Evolutionary conservation across 208 protist species (phyloP).

Genomic region (Lotmaria passim): DNA sequence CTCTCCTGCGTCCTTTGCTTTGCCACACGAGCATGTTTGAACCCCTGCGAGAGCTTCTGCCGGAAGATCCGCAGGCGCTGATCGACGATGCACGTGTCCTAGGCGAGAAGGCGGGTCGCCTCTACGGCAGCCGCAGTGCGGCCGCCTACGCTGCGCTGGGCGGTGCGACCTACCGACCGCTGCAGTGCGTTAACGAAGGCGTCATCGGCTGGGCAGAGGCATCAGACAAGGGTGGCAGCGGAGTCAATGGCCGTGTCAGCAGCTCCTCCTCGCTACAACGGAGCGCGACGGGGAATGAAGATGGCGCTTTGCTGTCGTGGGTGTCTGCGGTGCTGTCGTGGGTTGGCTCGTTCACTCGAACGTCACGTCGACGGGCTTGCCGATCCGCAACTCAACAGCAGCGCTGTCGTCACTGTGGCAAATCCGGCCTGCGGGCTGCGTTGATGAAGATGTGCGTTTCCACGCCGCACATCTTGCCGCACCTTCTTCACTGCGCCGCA

Average conservation of each 20-base stretch:
- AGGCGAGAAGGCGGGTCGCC: slow-evolving; percentile 62
- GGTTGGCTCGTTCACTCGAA: neutral
- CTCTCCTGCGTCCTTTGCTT: slow-evolving; percentile 3
- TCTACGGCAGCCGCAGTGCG: slow-evolving; percentile 55
- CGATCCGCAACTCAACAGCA: neutral
- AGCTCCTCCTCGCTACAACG: neutral
- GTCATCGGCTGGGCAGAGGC: slow-evolving; percentile 35
- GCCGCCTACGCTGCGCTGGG: slow-evolving; percentile 52
- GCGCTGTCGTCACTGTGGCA: neutral
- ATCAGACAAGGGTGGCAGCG: too few relatives aligned
- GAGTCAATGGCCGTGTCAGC: too few relatives aligned
- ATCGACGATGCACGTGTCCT: slow-evolving; percentile 49
- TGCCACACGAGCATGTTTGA: slow-evolving; percentile 56
- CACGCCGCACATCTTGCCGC: slow-evolving; percentile 23
- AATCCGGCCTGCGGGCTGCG: neutral
- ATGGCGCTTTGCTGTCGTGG: neutral
- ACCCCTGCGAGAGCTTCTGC: slow-evolving; percentile 64
- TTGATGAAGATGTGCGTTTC: neutral
- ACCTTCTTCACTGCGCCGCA: slow-evolving; percentile 25
- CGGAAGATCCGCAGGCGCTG: slow-evolving; percentile 39
- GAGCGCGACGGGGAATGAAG: neutral
- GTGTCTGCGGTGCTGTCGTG: neutral
- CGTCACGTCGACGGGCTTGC: neutral
- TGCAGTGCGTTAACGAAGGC: slow-evolving; percentile 48
- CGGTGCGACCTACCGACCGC: slow-evolving; percentile 56